Percentiles rank a stretch among this genome's conserved stretches.
Conservation (phyloP, 2,329 filamentous ascomycete species). For the Claviceps sp. region DNA sequence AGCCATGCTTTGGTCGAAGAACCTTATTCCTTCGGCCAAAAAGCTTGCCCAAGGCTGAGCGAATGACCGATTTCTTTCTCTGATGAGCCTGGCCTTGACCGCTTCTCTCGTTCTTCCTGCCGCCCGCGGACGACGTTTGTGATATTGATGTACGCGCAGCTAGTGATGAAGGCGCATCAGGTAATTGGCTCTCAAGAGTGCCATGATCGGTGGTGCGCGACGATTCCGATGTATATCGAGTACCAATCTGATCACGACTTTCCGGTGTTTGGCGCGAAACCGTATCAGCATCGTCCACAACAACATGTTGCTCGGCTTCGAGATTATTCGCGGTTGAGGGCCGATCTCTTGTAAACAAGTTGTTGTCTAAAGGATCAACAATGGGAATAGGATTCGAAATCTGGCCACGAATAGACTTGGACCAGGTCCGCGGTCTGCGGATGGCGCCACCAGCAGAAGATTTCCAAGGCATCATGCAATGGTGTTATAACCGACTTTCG, state of each 20-base stretch:
- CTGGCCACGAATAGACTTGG: slow-evolving; percentile 41
- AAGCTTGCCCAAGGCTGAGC: slow-evolving; percentile 40
- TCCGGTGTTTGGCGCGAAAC: neutral
- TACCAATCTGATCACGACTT: neutral
- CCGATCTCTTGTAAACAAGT: slow-evolving; percentile 37
- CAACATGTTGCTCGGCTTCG: slow-evolving; percentile 3
- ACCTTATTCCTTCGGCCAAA: slow-evolving; percentile 45
- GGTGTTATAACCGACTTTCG: neutral
- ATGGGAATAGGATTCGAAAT: slow-evolving; percentile 51
- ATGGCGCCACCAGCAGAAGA: slow-evolving; percentile 18
- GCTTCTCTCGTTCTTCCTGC: slow-evolving; percentile 7
- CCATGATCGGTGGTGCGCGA: neutral
- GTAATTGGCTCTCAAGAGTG: neutral
- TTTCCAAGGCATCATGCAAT: slow-evolving; percentile 28
- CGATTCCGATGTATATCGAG: neutral
- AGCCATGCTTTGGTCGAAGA: slow-evolving; percentile 8
- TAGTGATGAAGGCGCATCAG: neutral
- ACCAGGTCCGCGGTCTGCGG: slow-evolving; percentile 15
- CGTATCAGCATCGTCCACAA: neutral
- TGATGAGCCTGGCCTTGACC: slow-evolving; percentile 20
- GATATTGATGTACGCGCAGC: neutral
- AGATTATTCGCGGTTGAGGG: slow-evolving; percentile 20
- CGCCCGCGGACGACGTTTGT: slow-evolving; percentile 4
- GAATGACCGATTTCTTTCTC: slow-evolving; percentile 45
- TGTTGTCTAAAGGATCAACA: slow-evolving; percentile 32